These are phyloP conservation scores for Petunia secreta DNA, from an alignment of 257 asterid genomes.

Conservation along the genomic window DNA sequence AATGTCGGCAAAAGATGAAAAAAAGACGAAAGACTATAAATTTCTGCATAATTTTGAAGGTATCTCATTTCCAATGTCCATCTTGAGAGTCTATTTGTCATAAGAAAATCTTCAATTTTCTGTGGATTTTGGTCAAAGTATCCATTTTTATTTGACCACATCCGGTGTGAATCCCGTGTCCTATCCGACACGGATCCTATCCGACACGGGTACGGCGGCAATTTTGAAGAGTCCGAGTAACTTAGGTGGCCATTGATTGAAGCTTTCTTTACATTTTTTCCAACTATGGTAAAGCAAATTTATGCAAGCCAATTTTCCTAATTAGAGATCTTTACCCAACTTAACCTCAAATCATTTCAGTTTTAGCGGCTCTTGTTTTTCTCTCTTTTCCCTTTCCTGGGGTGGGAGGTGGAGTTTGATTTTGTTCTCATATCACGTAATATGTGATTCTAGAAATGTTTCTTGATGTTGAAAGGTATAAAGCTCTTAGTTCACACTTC, in stretches of 20 bases:
- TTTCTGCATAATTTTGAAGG: no score
- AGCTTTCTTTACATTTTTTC: neutral
- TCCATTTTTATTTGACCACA: no score
- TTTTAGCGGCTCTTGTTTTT: slow-evolving; percentile 7
- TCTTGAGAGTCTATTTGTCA: no score
- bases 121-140: no score
- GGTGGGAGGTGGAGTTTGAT: neutral
- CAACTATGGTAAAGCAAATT: neutral
- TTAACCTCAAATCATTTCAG: slow-evolving; percentile 1
- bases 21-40: no score
- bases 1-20: no score
- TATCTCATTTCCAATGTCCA: no score
- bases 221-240: no score
- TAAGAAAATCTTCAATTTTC: no score
- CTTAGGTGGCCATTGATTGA: neutral
- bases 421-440: neutral
- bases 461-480: slow-evolving; percentile 13
- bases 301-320: neutral
- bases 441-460: slow-evolving; percentile 26
- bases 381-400: neutral
- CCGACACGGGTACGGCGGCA: no score
- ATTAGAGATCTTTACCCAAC: neutral
- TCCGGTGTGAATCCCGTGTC: no score
- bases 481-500: neutral
- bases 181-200: no score